phyloP scores from a whole-genome alignment of 495 filamentous ascomycete species.

The Penicillium canariense region DNA sequence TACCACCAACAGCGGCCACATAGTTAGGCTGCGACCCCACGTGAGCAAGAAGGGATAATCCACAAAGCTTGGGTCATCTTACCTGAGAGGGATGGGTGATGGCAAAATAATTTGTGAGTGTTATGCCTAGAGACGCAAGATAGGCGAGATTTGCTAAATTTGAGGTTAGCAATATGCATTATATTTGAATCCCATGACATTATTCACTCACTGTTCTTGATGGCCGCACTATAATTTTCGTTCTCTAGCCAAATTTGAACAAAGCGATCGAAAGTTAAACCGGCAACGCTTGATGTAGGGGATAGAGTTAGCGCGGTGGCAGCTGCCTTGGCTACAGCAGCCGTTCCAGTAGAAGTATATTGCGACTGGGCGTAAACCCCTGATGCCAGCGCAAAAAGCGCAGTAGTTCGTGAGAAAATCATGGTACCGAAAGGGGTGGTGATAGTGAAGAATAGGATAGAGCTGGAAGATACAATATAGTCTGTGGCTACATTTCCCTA shows the following conservation, averaged over 20 bases:
- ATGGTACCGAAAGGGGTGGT: background rate
- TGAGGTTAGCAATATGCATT: background rate
- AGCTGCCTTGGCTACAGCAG: slow-evolving; percentile 12
- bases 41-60: background rate
- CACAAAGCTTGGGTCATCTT: background rate
- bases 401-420: slow-evolving; percentile 8
- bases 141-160: slow-evolving; percentile 11
- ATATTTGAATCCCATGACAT: background rate
- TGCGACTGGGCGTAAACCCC: slow-evolving; percentile 8
- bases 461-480: background rate
- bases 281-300: slow-evolving; percentile 7
- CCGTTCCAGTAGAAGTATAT: slow-evolving; percentile 11
- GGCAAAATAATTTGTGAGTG: slow-evolving; percentile 11
- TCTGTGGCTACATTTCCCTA: background rate
- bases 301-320: slow-evolving; percentile 10
- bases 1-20: slow-evolving; percentile 9
- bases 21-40: slow-evolving; percentile 7
- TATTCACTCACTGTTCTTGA: slow-evolving; percentile 4
- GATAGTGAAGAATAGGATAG: background rate
- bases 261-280: slow-evolving; percentile 11
- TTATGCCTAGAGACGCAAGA: slow-evolving; percentile 7
- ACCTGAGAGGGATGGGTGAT: slow-evolving; percentile 14
- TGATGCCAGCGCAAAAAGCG: slow-evolving; percentile 5
- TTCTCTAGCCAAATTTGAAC: slow-evolving; percentile 12
- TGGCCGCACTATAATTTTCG: slow-evolving; percentile 9